Evolutionary conservation across 495 filamentous ascomycete species (phyloP).

Genomic region (Penicillium lividum): DNA sequence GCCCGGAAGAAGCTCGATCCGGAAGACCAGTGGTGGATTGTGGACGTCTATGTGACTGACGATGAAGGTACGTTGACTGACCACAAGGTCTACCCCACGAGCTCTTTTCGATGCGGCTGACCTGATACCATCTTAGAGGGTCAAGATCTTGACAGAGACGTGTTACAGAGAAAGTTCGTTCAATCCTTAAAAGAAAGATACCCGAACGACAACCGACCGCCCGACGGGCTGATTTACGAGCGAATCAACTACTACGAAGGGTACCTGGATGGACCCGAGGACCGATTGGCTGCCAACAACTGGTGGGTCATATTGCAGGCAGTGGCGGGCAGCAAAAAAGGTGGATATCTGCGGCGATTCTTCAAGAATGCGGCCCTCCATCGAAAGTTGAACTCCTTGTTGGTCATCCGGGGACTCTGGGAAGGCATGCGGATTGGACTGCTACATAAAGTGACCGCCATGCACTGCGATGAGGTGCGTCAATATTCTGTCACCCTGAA

Average conservation of each 20-base stretch:
- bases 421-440: conserved; percentile 17
- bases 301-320: conserved; percentile 14
- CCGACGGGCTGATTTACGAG: conserved; percentile 19
- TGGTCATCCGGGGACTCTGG: conserved; percentile 10
- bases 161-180: conserved; percentile 6
- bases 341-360: conserved; percentile 6
- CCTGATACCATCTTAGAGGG: background rate
- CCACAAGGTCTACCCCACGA: background rate
- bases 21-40: conserved; percentile 17
- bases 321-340: conserved; percentile 6
- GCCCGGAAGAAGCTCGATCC: conserved; percentile 2
- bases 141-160: background rate
- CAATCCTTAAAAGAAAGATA: conserved; percentile 12
- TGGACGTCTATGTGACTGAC: conserved; percentile 18
- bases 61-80: conserved; percentile 2
- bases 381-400: conserved; percentile 8
- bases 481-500: background rate
- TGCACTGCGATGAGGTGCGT: conserved; percentile 19
- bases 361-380: conserved; percentile 6
- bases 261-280: conserved; percentile 2
- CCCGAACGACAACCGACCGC: conserved; percentile 12
- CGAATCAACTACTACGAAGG: conserved; percentile 18
- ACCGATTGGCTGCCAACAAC: conserved; percentile 6
- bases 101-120: background rate
- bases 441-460: conserved; percentile 16